Conservation (phyloP, 1,284 basidiomycete genomes). For the Gomphus sp. region DNA sequence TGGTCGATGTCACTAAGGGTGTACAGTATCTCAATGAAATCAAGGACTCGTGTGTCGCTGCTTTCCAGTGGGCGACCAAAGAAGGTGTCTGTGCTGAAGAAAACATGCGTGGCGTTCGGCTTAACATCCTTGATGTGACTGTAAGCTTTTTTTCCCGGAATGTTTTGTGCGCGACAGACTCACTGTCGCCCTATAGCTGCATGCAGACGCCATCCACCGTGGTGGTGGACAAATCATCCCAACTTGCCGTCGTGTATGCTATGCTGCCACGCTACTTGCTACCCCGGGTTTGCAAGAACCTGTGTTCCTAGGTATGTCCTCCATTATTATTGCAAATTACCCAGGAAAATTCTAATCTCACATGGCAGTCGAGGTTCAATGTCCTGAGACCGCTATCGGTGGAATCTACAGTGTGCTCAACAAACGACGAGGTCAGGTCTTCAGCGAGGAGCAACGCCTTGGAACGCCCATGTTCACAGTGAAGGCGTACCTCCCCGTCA, state of each 20-base stretch:
- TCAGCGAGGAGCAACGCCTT: constrained; percentile 93
- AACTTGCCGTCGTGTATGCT: constrained; percentile 91
- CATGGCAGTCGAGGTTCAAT: constrained; percentile 85
- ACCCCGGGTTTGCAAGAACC: constrained; percentile 93
- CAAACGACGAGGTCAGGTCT: constrained; percentile 98
- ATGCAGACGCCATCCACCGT: constrained; percentile 99
- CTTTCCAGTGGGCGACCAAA: constrained; percentile 99
- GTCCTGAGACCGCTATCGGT: constrained; percentile 95
- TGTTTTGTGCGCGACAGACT: constrained; percentile 8
- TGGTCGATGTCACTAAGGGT: constrained; percentile 99
- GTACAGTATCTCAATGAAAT: constrained; percentile 98
- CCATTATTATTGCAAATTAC: not conserved
- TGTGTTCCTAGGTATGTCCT: constrained; percentile 72
- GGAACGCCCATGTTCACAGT: constrained; percentile 99
- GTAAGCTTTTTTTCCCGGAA: constrained; percentile 32
- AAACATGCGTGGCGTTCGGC: constrained; percentile 96
- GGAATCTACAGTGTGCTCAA: constrained; percentile 96
- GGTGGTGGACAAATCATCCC: constrained; percentile 99
- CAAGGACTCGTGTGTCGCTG: constrained; percentile 99
- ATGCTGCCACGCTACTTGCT: constrained; percentile 92
- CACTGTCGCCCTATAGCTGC: constrained; percentile 48
- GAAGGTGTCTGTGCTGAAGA: constrained; percentile 97
- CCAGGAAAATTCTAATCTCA: constrained; percentile 5
- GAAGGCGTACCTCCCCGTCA: constrained; percentile 96
- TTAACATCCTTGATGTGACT: constrained; percentile 96